phyloP scores from a whole-genome alignment of 148 eudicot species.

The Simmondsia chinensis region DNA sequence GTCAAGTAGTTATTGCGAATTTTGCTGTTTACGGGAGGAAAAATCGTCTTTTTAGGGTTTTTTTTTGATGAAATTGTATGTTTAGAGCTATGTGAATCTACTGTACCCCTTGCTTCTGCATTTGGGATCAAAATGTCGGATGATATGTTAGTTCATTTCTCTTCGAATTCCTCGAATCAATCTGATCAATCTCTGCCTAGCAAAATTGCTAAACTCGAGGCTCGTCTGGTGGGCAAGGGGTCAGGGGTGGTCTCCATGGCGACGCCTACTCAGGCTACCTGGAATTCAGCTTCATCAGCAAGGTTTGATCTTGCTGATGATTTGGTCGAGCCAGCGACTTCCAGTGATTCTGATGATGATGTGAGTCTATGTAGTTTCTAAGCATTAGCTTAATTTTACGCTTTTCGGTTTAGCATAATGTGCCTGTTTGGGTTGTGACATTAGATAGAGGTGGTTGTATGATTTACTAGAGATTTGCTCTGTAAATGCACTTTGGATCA shows the following conservation, averaged over 20 bases:
- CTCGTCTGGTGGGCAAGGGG: conserved; percentile 83
- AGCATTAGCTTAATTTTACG: neutral
- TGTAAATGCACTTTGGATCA: no score
- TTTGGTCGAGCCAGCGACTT: conserved; percentile 27
- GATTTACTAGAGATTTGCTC: no score
- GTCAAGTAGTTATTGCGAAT: no score
- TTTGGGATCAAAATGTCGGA: conserved; percentile 55
- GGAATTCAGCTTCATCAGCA: conserved; percentile 20
- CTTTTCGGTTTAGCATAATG: neutral
- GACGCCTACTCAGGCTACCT: conserved; percentile 29
- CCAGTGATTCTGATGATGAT: conserved; percentile 81
- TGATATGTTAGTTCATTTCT: conserved; percentile 68
- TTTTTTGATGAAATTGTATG: no score
- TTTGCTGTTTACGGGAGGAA: no score
- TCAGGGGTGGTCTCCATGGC: conserved; percentile 26
- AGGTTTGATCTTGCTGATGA: conserved; percentile 26
- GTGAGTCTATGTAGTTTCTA: conserved; percentile 25
- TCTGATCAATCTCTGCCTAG: conserved; percentile 75
- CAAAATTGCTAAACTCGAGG: conserved; percentile 90
- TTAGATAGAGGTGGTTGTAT: neutral
- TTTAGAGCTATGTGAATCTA: no score
- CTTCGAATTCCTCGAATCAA: conserved; percentile 89
- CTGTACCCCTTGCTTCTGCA: no score
- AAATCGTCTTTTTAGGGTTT: no score
- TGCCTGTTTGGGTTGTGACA: neutral